Percentiles rank a stretch among this genome's conserved stretches.
Evolutionary conservation across 78 protist species (phyloP).

Genomic region (Dictyostelium capitatum): DNA sequence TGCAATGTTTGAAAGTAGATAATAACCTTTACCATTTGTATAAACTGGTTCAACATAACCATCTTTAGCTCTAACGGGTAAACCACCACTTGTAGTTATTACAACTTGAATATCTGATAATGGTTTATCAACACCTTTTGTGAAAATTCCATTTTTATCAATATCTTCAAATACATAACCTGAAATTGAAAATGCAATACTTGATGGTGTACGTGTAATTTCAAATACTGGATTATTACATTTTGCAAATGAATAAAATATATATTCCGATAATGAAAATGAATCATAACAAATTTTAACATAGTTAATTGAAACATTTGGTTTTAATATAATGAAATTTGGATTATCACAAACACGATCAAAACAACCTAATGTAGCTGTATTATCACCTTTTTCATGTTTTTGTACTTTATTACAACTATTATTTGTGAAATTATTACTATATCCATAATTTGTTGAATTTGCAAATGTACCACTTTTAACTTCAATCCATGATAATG

Average conservation of each 20-base stretch:
- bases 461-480: constrained; percentile 5
- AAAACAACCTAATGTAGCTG: constrained; percentile 31
- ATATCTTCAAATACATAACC: background rate
- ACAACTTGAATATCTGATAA: background rate
- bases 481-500: background rate
- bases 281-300: constrained; percentile 30
- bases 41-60: background rate
- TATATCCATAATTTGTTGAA: background rate
- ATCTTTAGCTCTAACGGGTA: background rate
- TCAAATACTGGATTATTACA: background rate
- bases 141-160: background rate
- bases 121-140: background rate
- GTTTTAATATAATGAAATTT: constrained; percentile 9
- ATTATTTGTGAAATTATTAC: background rate
- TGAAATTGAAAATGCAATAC: background rate
- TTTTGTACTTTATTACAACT: background rate
- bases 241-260: constrained; percentile 5
- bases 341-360: constrained; percentile 13
- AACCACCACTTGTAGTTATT: background rate
- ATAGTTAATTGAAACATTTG: background rate
- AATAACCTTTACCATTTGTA: background rate
- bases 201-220: background rate
- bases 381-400: background rate
- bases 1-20: background rate
- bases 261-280: background rate